Evolutionary conservation across 148 eudicot genomes (phyloP).

Genomic region (Pouteria glomerata): DNA sequence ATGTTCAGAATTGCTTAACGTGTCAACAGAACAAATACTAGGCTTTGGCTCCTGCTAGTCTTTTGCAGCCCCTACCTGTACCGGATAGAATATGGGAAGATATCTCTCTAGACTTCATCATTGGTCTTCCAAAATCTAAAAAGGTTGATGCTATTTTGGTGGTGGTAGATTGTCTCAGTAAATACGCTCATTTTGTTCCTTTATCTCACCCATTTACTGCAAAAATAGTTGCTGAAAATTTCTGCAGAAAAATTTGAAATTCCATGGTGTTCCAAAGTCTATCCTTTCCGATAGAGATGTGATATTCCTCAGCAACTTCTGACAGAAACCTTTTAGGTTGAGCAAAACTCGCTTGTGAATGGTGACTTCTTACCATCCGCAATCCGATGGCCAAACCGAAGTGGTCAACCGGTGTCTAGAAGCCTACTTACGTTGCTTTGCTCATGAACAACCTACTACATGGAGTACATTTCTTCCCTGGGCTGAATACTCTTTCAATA

Average conservation of each 20-base stretch:
- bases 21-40: neutral
- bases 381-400: no score
- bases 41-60: neutral
- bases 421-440: no score
- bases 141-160: neutral
- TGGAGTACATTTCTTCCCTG: neutral
- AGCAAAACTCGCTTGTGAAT: constrained; percentile 3
- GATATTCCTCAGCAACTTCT: neutral
- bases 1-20: neutral
- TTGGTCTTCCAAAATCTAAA: constrained; percentile 2
- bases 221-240: neutral
- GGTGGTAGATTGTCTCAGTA: constrained; percentile 13
- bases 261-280: constrained; percentile 2
- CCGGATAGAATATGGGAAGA: no score
- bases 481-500: constrained; percentile 12
- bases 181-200: neutral
- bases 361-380: neutral
- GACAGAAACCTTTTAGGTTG: neutral
- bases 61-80: no score
- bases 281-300: neutral
- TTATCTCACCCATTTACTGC: constrained; percentile 11
- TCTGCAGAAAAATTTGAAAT: neutral
- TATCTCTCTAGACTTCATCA: no score
- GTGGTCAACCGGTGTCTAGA: neutral
- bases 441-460: constrained; percentile 2